Conservation (phyloP, 140 eudicot species). For the Stevia rebaudiana region DNA sequence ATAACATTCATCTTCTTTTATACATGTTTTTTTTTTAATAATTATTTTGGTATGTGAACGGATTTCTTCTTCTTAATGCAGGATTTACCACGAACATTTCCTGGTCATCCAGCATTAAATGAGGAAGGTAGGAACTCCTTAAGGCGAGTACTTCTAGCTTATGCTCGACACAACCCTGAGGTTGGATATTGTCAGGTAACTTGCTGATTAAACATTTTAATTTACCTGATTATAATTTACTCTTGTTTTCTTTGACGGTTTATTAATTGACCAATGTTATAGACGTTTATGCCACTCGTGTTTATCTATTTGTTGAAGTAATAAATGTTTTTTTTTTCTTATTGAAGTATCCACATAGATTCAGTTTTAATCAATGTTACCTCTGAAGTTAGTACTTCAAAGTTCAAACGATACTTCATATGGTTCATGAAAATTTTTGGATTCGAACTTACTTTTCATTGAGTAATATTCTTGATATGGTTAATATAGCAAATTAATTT, state of each 20-base stretch:
- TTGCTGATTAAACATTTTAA: not conserved
- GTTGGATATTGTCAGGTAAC: constrained; percentile 99
- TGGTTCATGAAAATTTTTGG: not conserved
- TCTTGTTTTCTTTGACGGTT: not conserved
- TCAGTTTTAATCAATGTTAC: not conserved
- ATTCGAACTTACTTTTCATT: not conserved
- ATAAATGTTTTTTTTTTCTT: not conserved
- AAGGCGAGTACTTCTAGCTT: constrained; percentile 83
- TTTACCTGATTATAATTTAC: not conserved
- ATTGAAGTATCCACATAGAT: not conserved
- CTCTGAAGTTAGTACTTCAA: not conserved
- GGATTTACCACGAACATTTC: constrained; percentile 97
- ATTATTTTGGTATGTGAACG: constrained; percentile 1
- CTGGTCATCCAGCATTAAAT: constrained; percentile 96
- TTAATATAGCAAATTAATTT: not conserved
- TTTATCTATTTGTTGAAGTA: not conserved
- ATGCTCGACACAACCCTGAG: constrained; percentile 84
- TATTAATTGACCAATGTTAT: not conserved
- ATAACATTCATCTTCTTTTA: constrained; percentile 29
- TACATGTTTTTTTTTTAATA: not conserved
- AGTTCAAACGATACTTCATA: not conserved
- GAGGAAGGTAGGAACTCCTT: constrained; percentile 84
- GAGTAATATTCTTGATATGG: not conserved
- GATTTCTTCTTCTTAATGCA: too few species aligned
- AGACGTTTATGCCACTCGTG: not conserved